Evolutionary conservation across 2,329 filamentous ascomycete species (phyloP), one percentile per base, ranked within the genome.

Genomic region (Penicillium palitans): DNA sequence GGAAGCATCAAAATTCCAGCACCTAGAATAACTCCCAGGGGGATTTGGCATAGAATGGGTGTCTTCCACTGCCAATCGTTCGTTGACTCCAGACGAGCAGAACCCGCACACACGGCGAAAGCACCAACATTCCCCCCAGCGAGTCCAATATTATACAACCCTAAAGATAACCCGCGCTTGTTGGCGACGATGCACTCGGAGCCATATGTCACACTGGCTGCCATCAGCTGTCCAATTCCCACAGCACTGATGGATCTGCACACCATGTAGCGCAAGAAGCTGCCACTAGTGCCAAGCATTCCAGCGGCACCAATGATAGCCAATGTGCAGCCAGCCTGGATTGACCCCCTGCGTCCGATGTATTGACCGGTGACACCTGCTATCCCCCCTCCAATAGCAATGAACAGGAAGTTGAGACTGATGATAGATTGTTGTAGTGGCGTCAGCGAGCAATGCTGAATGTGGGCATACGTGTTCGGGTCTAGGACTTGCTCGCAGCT

Each of bases 31-130:
- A 70, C 42, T 0, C 65, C 68, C 4, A 71, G 12, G 0, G 70
- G 70, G 29, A 72, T 70, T 50, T 72, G 70, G 15, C 67, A 69
- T 9, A 71, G 48, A 19, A 72, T 72, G 0, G 69, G 69, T 5
- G 65, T 70, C 49, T 70, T 68, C 70, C 70, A 72, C 9, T 69
- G 63, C 67, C 68, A 69, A 21, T 72, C 62, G 42, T 65, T 72
- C 0, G 29, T 51, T 1, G 65, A 50, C 27, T 68, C 61, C 5
- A 70, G 57, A 35, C 57, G 60, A 0, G 68, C 63, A 25, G 69
- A 69, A 4, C 64, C 69, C 4, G 65, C 63, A 52, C 69, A 71
- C 3, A 72, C 68, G 1, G 68, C 70, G 2, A 62, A 61, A 9
- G 68, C 64, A 5, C 63, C 64, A 21, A 70, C 60, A 45, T 70